Conservation (phyloP, 768 basidiomycete species). For the Neoboletus brunneissimus region DNA sequence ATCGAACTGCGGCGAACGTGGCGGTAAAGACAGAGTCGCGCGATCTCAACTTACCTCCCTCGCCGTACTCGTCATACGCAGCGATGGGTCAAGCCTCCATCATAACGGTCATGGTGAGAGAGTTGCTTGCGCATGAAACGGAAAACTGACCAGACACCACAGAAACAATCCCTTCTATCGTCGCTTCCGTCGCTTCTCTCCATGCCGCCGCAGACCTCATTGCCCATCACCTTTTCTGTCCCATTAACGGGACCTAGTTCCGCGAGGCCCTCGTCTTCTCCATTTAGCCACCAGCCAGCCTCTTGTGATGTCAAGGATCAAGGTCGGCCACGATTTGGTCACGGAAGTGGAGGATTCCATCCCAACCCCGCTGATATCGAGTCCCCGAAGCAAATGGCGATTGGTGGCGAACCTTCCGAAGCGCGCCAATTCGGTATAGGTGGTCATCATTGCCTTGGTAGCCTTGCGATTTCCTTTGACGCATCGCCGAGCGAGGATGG, state of each 20-base stretch:
- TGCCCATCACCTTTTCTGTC: slow-evolving; percentile 56
- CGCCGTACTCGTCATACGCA: slow-evolving; percentile 37
- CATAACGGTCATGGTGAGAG: slow-evolving; percentile 65
- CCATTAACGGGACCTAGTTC: slow-evolving; percentile 40
- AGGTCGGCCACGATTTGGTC: slow-evolving; percentile 48
- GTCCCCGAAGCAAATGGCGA: slow-evolving; percentile 27
- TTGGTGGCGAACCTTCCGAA: slow-evolving; percentile 34
- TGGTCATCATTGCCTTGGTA: slow-evolving; percentile 46
- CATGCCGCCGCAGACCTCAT: slow-evolving; percentile 53
- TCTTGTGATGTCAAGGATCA: slow-evolving; percentile 49
- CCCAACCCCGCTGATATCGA: slow-evolving; percentile 42
- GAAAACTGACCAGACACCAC: slow-evolving; percentile 15
- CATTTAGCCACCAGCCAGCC: slow-evolving; percentile 43
- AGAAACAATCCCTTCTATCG: slow-evolving; percentile 69
- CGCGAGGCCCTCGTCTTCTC: slow-evolving; percentile 39
- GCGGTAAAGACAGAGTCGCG: slow-evolving; percentile 58
- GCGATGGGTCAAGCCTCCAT: slow-evolving; percentile 51
- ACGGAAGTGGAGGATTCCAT: slow-evolving; percentile 43
- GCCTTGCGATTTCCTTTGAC: slow-evolving; percentile 73
- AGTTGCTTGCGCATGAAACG: neutral
- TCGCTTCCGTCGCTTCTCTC: slow-evolving; percentile 74
- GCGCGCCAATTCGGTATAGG: slow-evolving; percentile 55
- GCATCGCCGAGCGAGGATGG: slow-evolving; percentile 60
- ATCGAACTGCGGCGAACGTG: slow-evolving; percentile 32
- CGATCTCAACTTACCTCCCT: slow-evolving; percentile 49